A percentile compares a stretch with the other conserved stretches of the same genome.
Conservation (phyloP, 2,329 filamentous ascomycete genomes). For the Fusarium scirpi region DNA sequence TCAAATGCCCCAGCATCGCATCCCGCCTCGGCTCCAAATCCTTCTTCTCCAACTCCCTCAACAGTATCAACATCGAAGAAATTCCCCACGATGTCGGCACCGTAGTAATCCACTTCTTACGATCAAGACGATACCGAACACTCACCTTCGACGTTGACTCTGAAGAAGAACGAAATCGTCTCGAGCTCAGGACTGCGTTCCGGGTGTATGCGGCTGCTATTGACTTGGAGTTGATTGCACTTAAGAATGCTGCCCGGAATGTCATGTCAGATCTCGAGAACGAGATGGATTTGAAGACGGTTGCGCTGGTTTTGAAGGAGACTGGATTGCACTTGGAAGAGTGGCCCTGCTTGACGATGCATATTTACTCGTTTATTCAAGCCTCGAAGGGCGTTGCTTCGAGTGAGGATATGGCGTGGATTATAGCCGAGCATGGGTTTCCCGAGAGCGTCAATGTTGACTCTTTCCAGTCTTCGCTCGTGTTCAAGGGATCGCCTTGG, state of each 20-base stretch:
- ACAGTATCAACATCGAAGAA: neutral
- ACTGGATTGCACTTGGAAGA: neutral
- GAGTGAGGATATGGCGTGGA: neutral
- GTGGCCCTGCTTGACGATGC: neutral
- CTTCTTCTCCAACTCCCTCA: neutral
- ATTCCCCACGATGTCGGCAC: slow-evolving; percentile 1
- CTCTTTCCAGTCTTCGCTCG: neutral
- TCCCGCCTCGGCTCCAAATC: neutral
- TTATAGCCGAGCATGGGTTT: neutral
- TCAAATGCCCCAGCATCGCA: slow-evolving; percentile 1
- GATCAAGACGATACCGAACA: neutral
- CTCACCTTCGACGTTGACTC: neutral
- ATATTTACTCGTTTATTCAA: neutral
- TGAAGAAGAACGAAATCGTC: neutral
- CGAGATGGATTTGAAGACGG: neutral
- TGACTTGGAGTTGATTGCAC: neutral
- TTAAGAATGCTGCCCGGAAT: neutral
- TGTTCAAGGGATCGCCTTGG: neutral
- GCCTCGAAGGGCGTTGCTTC: neutral
- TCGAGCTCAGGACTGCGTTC: slow-evolving; percentile 14
- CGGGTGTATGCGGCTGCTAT: neutral
- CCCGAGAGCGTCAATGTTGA: neutral
- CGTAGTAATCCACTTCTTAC: slow-evolving; percentile 3
- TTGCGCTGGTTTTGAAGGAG: neutral
- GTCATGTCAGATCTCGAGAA: slow-evolving; percentile 1